Base-by-base conservation (phyloP, 164 flowering plant genomes). In the Cinnamomum micranthum region DNA sequence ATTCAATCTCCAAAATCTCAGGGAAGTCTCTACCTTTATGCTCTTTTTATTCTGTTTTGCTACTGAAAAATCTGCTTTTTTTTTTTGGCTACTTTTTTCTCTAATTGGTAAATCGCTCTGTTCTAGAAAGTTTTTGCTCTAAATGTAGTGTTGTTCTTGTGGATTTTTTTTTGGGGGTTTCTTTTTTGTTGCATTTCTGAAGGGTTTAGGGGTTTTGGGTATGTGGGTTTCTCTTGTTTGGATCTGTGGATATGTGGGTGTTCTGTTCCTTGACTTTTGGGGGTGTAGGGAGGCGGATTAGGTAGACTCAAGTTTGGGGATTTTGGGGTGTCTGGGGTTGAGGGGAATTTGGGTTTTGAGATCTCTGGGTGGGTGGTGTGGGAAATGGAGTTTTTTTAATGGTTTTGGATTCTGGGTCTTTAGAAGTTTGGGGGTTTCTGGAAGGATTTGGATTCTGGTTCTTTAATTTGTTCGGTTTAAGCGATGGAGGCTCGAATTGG, bases 401-500 rank as follows among this genome's bases (percentile, higher is more conserved):
- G 19, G 9, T 58, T 24, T 63, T 65, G 64, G 64, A 33, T 68
- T 71, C 31, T 31, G 22, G n/a, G 41, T 62, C 2, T 33, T 69
- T 69, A 47, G 50, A 31, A 12, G 28, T 64, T n/a, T 55, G 71
- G 65, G 65, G 28, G 31, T 73, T 24, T 20, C 24, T 65, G 13
- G 35, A 31, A 68, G 28, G 75, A 47, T 52, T 77, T 75, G 72
- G 74, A 24, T 20, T 77, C 58, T 50, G 69, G 69, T 23, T 65
- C 74, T 22, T 22, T n/a, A 14, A n/a, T 77, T 76, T 70, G 24
- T 66, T 80, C 33, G n/a, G 9, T 77, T 60, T 71, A 65, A 55
- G 9, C 15, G 19, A 92, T 92, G 97, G 94, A 92, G 81, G 82
- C 92, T 73, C 77, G 78, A 77, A 75, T 85, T 73, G 86, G 88